These are phyloP conservation scores for Lolium perenne DNA, from an alignment of 176 grass and related monocot species.

Conservation along the genomic window DNA sequence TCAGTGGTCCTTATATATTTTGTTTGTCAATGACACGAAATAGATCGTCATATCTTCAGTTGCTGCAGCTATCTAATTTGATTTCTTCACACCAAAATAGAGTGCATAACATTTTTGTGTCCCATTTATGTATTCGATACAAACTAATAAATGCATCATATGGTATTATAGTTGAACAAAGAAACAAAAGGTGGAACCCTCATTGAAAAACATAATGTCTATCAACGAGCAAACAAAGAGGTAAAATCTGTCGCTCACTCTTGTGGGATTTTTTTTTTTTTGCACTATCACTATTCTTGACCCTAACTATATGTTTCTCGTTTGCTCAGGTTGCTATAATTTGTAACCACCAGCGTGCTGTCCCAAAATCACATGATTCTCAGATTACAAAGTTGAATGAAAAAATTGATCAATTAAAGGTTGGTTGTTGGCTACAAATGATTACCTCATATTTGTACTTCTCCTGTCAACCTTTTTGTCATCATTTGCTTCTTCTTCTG, in stretches of 20 bases:
- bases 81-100: background rate
- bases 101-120: background rate
- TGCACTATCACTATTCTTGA: background rate
- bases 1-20: conserved; percentile 1
- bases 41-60: background rate
- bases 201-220: conserved; percentile 76
- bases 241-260: conserved; percentile 46
- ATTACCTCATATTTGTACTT: conserved; percentile 9
- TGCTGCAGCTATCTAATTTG: background rate
- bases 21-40: background rate
- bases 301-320: no score
- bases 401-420: conserved; percentile 91
- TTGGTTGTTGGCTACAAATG: conserved; percentile 40
- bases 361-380: conserved; percentile 89
- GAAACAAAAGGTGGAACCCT: conserved; percentile 76
- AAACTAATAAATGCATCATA: conserved; percentile 14
- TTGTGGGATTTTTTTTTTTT: no score
- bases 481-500: conserved; percentile 24
- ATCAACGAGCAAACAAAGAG: conserved; percentile 91
- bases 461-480: background rate
- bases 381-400: conserved; percentile 86
- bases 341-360: conserved; percentile 93
- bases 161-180: conserved; percentile 68
- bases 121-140: background rate
- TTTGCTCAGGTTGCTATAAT: conserved; percentile 86